Base-by-base conservation (phyloP, 2,329 filamentous ascomycete species). In the Pseudocercospora pini-densiflorae region DNA sequence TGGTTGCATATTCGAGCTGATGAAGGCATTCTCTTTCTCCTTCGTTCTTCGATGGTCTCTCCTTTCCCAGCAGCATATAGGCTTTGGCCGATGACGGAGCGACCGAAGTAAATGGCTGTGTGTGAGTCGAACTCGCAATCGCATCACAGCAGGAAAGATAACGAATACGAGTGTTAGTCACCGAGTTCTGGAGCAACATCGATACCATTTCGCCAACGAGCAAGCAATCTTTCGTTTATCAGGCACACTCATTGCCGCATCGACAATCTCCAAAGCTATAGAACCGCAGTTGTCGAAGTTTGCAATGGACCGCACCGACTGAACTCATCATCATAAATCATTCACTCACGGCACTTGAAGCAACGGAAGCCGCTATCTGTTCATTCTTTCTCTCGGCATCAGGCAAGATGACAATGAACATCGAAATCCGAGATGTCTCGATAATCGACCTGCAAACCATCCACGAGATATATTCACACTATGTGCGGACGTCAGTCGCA, bases 401-500 rank as follows among this genome's bases (percentile, higher is more conserved):
- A 12, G n/a, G 51, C 14, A 8, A n/a, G 24, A 16, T 29, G 31
- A 27, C 5, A 27, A 24, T 21, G 10, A 29, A 19, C 29, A 65
- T 69, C 8, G 62, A 66, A n/a, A 57, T 69, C 58, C 62, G 69
- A 55, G 61, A 65, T 31, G 69, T 64, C 14, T 64, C 53, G 1
- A 5, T 45, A 5, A 27, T 51, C 14, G 69, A 70, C 55, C 36
- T 64, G 24, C 29, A 55, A 16, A 49, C 63, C 14, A 66, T 68
- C 36, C 51, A 64, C 29, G 61, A 61, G 21, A 70, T 70, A 33
- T 67, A 68, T 51, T 60, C 54, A 3, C 63, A 70, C 59, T 71
- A 71, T 45, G 65, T 71, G 55, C 64, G 64, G 12, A 66, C 61
- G 14, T 67, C 67, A 21, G 60, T 68, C 19, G 62, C 63, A 21